A percentile compares a stretch with the other conserved stretches of the same genome.
These are phyloP conservation scores for Umbelopsis isabellina DNA, from an alignment of 192 early-diverging fungal genomes.

Conservation along the genomic window DNA sequence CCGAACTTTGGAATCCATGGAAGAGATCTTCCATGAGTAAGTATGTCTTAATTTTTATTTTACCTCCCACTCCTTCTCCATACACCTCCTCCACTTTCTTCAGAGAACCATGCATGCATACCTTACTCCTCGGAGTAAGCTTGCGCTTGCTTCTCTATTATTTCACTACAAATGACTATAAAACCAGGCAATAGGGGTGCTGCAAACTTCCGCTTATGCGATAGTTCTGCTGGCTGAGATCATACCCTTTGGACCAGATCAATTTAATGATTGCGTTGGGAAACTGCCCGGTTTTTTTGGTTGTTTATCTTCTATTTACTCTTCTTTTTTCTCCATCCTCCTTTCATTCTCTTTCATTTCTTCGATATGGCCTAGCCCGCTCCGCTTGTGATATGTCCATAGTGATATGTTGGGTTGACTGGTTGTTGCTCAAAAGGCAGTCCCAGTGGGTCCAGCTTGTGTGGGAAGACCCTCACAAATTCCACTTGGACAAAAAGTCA, in stretches of 20 bases:
- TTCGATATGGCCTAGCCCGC: no score
- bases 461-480: no score
- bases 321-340: no score
- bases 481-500: no score
- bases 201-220: not conserved
- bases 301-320: not conserved
- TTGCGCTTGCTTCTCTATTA: not conserved
- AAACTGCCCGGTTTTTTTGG: constrained; percentile 19
- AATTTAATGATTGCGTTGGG: constrained; percentile 40
- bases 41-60: not conserved
- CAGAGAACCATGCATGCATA: no score
- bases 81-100: not conserved
- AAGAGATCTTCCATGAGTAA: constrained; percentile 64
- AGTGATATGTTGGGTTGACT: no score
- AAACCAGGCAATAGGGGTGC: constrained; percentile 34
- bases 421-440: no score
- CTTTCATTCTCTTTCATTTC: no score
- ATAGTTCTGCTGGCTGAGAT: constrained; percentile 40
- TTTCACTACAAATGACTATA: constrained; percentile 18
- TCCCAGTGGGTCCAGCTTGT: no score
- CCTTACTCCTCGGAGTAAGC: no score
- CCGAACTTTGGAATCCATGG: constrained; percentile 84
- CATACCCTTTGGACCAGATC: constrained; percentile 45
- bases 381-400: no score
- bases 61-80: not conserved